phyloP scores from a whole-genome alignment of 139 green algal species.

The Zygnema circumcarinatum region DNA sequence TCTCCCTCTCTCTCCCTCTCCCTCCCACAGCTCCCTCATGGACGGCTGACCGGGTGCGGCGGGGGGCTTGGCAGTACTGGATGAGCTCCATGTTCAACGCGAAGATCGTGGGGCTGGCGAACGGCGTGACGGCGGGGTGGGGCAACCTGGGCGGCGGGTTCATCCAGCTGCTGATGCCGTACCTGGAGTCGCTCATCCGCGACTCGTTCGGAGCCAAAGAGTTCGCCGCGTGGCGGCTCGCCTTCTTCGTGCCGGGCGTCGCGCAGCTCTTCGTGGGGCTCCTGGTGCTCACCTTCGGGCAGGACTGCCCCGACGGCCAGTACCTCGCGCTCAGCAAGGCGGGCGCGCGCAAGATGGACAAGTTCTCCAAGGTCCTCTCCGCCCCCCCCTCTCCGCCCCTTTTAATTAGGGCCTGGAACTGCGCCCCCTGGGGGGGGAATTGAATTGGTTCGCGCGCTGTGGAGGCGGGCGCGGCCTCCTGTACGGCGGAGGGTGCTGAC shows the following conservation, averaged over 20 bases:
- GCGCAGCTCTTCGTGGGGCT: slow-evolving; percentile 76
- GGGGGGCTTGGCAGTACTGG: slow-evolving; percentile 80
- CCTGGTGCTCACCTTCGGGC: slow-evolving; percentile 41
- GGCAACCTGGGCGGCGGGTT: slow-evolving; percentile 82
- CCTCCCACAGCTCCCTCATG: too few species aligned
- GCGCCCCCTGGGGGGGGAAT: slow-evolving; percentile 63
- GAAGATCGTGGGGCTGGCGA: slow-evolving; percentile 85
- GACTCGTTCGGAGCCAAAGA: slow-evolving; percentile 17
- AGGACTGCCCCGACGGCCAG: slow-evolving; percentile 86
- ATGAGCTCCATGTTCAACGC: slow-evolving; percentile 82
- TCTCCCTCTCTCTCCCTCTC: neutral
- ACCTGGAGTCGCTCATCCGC: slow-evolving; percentile 74
- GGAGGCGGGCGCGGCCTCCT: too few species aligned
- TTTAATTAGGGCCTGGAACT: slow-evolving; percentile 76
- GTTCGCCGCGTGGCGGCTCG: slow-evolving; percentile 82
- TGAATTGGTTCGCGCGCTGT: too few species aligned
- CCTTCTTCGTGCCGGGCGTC: slow-evolving; percentile 85
- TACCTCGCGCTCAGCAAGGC: slow-evolving; percentile 77
- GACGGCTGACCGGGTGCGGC: neutral
- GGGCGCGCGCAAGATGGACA: slow-evolving; percentile 54
- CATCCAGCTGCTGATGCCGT: slow-evolving; percentile 91
- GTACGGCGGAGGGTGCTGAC: too few species aligned
- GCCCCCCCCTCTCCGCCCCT: neutral
- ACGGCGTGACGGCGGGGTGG: slow-evolving; percentile 81
- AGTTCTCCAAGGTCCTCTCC: slow-evolving; percentile 9